Percentiles rank a stretch among this genome's conserved stretches.
Conservation (phyloP, 805 yeast genomes). For the Lachancea quebecensis region DNA sequence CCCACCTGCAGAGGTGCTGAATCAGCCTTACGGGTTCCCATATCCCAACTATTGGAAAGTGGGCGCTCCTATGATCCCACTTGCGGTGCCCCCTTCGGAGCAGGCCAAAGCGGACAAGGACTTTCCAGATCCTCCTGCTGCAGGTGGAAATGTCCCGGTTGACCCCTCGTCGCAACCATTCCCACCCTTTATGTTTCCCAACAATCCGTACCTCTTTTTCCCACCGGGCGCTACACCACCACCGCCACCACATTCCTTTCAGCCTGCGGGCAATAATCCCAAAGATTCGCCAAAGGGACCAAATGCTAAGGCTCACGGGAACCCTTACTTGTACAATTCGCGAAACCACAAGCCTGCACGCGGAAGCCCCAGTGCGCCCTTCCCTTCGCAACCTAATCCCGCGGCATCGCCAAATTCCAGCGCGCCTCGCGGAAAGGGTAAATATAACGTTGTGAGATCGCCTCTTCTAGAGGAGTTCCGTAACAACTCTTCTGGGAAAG, state of each 20-base stretch:
- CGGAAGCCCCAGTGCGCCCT: not conserved
- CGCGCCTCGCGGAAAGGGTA: constrained; percentile 6
- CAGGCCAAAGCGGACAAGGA: not conserved
- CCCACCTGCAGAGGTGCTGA: constrained; percentile 3
- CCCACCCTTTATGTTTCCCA: constrained; percentile 6
- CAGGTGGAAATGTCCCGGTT: not conserved
- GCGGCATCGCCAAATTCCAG: not conserved
- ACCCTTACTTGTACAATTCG: constrained; percentile 7
- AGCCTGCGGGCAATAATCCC: not conserved
- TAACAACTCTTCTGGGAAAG: constrained; percentile 47
- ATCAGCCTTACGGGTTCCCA: constrained; percentile 2
- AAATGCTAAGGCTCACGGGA: constrained; percentile 2
- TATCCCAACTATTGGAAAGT: constrained; percentile 6
- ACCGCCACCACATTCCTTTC: constrained; percentile 17
- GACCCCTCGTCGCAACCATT: constrained; percentile 14
- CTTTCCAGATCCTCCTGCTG: not conserved
- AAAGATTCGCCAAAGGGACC: not conserved
- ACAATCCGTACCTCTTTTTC: constrained; percentile 7
- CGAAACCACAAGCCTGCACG: not conserved
- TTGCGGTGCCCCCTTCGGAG: constrained; percentile 6
- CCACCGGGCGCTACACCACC: constrained; percentile 13
- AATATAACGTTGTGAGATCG: constrained; percentile 48
- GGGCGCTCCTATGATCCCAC: constrained; percentile 12
- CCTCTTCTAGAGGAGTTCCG: constrained; percentile 84
- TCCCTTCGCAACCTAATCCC: constrained; percentile 1